Evolutionary conservation across 2,329 filamentous ascomycete species (phyloP).

Genomic region (Thyridium curvatum): DNA sequence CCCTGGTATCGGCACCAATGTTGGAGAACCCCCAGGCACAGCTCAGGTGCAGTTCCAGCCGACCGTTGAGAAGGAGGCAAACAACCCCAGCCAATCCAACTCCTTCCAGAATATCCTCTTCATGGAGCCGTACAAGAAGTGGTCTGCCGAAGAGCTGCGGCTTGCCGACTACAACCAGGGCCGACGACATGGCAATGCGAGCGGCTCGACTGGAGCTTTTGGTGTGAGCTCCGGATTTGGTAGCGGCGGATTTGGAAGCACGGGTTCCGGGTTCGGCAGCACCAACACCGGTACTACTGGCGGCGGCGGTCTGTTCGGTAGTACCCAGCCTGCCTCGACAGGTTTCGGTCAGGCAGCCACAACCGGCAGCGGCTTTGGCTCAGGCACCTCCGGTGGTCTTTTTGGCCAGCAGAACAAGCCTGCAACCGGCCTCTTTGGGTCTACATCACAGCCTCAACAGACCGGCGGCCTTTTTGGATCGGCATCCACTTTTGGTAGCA

Average conservation of each 20-base stretch:
- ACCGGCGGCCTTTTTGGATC: constrained; percentile 32
- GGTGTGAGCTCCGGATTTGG: constrained; percentile 52
- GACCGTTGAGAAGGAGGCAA: constrained; percentile 66
- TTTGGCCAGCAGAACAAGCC: constrained; percentile 29
- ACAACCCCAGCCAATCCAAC: constrained; percentile 43
- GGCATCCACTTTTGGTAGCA: constrained; percentile 15
- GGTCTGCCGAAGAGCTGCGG: constrained; percentile 79
- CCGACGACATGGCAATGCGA: constrained; percentile 74
- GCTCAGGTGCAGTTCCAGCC: constrained; percentile 63
- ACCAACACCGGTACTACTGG: constrained; percentile 23
- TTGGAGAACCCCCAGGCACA: constrained; percentile 62
- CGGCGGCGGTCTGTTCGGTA: constrained; percentile 31
- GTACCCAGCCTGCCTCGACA: constrained; percentile 24
- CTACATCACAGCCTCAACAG: constrained; percentile 13
- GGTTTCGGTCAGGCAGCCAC: constrained; percentile 21
- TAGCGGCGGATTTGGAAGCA: constrained; percentile 40
- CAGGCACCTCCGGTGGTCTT: constrained; percentile 24
- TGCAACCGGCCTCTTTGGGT: constrained; percentile 25
- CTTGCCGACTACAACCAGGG: constrained; percentile 86
- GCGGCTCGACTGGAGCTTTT: constrained; percentile 73
- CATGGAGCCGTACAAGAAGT: constrained; percentile 77
- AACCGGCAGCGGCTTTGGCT: constrained; percentile 30
- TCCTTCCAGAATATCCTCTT: constrained; percentile 77
- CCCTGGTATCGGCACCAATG: constrained; percentile 43
- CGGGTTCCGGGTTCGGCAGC: constrained; percentile 40